Evolutionary conservation across 768 basidiomycete genomes (phyloP), one percentile per base, ranked within the genome.

Genomic region (Rossbeevera mucosa): DNA sequence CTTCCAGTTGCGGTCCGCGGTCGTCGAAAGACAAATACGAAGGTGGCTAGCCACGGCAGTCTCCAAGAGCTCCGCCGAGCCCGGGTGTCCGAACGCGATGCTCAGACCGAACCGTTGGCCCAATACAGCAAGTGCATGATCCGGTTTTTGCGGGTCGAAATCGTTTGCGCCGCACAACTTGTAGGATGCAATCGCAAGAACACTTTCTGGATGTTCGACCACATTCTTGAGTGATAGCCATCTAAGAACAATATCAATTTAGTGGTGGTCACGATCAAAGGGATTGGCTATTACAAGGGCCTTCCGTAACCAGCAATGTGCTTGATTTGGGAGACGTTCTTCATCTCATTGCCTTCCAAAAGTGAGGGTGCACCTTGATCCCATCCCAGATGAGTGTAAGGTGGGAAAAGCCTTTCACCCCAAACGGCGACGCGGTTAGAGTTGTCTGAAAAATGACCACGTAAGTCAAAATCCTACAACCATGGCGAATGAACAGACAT

Each of bases 31-130:
- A 24, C 53, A 63, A 7, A 55, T 21, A 2, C 51, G 58, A 1
- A 60, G 51, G 24, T 63, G 49, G 13, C 53, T 60, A 25, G 51
- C 51, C 5, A 64, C 52, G 5, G 44, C 44, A 0, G 4, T 30
- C 47, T 58, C 47, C 7, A 57, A 22, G 33, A 40, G 20, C 13
- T 38, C 45, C 12, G 46, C 47, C 3, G 55, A 48, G 6, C 31
- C 46, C 2, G 43, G 47, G 29, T 52, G 47, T 29, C 55, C 56
- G 5, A 57, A 42, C 1, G 2, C 12, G 36, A 58, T 22, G 24
- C 48, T 41, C 8, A 58, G 8, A 4, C 36, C 50, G 11, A 58
- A 58, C 4, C 50, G 31, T 12, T 58, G 47, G 7, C 46, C 51
- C 14, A 52, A 20, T 4, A 55, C 45, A 3, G 45, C 54, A 16